These are phyloP conservation scores for Inga oerstediana DNA, from an alignment of 306 rosid species.

Conservation along the genomic window DNA sequence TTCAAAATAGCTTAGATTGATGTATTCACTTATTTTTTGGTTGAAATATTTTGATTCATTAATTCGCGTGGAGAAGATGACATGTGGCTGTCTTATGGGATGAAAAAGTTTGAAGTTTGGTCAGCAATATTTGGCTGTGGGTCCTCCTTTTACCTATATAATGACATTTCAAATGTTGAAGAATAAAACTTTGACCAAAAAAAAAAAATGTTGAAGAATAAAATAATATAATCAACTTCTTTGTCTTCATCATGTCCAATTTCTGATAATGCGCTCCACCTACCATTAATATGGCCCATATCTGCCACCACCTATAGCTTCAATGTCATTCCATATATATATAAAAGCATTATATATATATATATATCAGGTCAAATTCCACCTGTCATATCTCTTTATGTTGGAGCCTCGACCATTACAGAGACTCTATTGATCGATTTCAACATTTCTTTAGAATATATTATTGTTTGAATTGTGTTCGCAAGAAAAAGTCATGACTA, in stretches of 20 bases:
- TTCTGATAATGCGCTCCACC: slow-evolving; percentile 37
- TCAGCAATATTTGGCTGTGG: slow-evolving; percentile 25
- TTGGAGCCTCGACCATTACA: not conserved
- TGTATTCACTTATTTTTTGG: not conserved
- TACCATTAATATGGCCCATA: slow-evolving; percentile 27
- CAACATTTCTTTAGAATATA: not conserved
- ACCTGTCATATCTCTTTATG: not conserved
- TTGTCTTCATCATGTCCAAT: not conserved
- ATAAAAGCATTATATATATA: too few species aligned
- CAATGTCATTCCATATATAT: not conserved
- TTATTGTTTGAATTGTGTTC: not conserved
- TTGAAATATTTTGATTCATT: not conserved
- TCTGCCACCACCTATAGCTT: slow-evolving; percentile 12
- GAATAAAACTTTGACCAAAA: not conserved
- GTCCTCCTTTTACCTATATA: slow-evolving; percentile 30
- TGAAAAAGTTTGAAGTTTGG: slow-evolving; percentile 42
- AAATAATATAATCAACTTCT: not conserved
- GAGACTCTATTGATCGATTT: not conserved
- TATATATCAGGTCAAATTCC: not conserved
- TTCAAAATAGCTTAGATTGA: not conserved
- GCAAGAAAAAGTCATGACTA: not conserved
- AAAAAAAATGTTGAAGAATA: too few species aligned
- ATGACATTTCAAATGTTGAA: slow-evolving; percentile 32
- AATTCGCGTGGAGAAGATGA: not conserved
- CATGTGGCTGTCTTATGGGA: slow-evolving; percentile 20